Evolutionary conservation across 805 yeast species (phyloP), one percentile per base, ranked within the genome.

Genomic region (Wickerhamomyces rabaulensis): DNA sequence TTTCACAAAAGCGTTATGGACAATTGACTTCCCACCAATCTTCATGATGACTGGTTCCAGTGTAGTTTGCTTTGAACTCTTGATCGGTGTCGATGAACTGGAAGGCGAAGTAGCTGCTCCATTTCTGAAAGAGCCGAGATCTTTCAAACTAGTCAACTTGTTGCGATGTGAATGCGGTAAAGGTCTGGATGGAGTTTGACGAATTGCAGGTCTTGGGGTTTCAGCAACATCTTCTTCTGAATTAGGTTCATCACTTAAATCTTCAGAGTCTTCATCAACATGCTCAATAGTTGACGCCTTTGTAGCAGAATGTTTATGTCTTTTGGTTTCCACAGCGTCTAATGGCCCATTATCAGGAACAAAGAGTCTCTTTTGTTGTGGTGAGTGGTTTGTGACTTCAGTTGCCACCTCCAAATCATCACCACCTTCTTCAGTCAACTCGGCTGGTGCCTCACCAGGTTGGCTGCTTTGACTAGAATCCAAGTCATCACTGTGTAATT

Each of bases 11-110:
- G 56, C 66, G 27, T 48, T 49, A 13, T 58, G 52, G 23, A 55
- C 51, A 6, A 49, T 39, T 21, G 48, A 47, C 15, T 55, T 40
- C 23, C 56, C 63, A 31, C 54, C 64, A 21, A 58, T 53, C 29
- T 56, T 56, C 39, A 61, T 51, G 1, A 54, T 50, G 9, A 60
- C 53, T 13, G 41, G 21, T 5, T 49, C 49, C 10, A 45, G 7
- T 4, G 46, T 44, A 2, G 35, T 17, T 25, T 48, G 48, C 12
- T 26, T 42, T 26, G 17, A 17, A 10, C 29, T 33, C 40, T n/a
- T 21, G 12, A 29, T n/a, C 2, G 25, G 19, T 16, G 25, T 35
- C 19, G 40, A 16, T 15, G 17, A 27, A 6, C 42, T 13, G 6
- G 21, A 4, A 16, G 36, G 20, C 6, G 40, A 16, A 16, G 23